Evolutionary conservation across 306 rosid species (phyloP).

Genomic region (Quercus robur): DNA sequence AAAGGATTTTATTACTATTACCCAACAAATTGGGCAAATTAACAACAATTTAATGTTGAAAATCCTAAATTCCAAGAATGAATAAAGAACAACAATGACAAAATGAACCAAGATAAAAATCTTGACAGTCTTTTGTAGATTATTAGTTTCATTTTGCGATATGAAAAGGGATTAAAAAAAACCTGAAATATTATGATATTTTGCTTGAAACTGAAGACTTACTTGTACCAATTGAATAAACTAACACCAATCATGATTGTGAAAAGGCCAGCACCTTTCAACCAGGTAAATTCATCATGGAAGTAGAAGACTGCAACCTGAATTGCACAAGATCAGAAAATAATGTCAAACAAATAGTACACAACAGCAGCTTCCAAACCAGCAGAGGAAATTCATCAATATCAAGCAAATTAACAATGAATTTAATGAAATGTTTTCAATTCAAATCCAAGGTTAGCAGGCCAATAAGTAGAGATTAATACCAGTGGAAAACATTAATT

Average conservation of each 20-base stretch:
- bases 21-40: not conserved
- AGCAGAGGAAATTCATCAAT: conserved; percentile 3
- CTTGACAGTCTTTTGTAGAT: not conserved
- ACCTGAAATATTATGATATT: not conserved
- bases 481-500: not conserved
- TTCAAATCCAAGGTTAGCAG: not conserved
- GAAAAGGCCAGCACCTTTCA: conserved; percentile 84
- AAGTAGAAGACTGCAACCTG: conserved; percentile 96
- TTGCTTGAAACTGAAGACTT: conserved; percentile 39
- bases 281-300: conserved; percentile 78
- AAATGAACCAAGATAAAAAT: not conserved
- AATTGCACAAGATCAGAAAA: conserved; percentile 22
- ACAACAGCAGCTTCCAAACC: not conserved
- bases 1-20: not conserved
- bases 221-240: conserved; percentile 97
- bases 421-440: not conserved
- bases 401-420: not conserved
- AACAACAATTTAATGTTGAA: not conserved
- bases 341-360: conserved; percentile 12
- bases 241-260: conserved; percentile 84
- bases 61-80: not conserved
- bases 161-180: not conserved
- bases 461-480: not conserved
- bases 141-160: conserved; percentile 5
- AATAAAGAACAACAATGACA: not conserved